Evolutionary conservation across 1,139 yeast species (phyloP).

Genomic region (Hansenula lynferdii): DNA sequence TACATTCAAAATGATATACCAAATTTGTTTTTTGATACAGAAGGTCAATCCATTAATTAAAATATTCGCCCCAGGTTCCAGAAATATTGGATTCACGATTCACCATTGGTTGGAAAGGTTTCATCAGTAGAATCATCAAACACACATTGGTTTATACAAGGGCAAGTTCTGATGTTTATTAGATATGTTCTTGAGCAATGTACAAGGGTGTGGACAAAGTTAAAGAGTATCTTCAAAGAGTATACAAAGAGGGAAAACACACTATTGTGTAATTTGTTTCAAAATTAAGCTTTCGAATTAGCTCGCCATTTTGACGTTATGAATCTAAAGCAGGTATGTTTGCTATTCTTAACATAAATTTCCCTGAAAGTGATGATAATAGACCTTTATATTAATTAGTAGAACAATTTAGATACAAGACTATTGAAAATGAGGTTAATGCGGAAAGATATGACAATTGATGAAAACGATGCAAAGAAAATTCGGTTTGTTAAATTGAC

Average conservation of each 20-base stretch:
- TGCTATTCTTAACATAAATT: conserved; percentile 47
- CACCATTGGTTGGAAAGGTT: conserved; percentile 61
- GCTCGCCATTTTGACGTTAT: conserved; percentile 38
- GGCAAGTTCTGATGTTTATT: conserved; percentile 51
- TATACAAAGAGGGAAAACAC: conserved; percentile 54
- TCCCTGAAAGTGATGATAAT: conserved; percentile 35
- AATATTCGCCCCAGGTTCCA: conserved; percentile 79
- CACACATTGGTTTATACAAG: conserved; percentile 44
- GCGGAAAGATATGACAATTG: conserved; percentile 45
- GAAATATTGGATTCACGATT: conserved; percentile 87
- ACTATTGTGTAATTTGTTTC: conserved; percentile 32
- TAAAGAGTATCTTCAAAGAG: conserved; percentile 51
- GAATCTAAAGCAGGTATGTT: conserved; percentile 85
- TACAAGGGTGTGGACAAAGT: conserved; percentile 62
- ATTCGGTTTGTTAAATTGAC: conserved; percentile 48
- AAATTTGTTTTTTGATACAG: conserved; percentile 30
- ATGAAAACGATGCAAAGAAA: conserved; percentile 24
- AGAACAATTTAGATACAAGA: conserved; percentile 21
- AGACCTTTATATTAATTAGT: conserved; percentile 35
- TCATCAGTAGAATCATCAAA: conserved; percentile 38
- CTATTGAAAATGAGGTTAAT: conserved; percentile 37
- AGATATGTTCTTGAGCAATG: conserved; percentile 33
- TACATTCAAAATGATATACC: conserved; percentile 10
- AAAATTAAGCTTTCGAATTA: conserved; percentile 30
- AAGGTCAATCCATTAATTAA: conserved; percentile 67